A percentile compares a stretch with the other conserved stretches of the same genome.
These are phyloP conservation scores for Claviceps lovelessii DNA, from an alignment of 2,329 filamentous ascomycete species.

Conservation along the genomic window DNA sequence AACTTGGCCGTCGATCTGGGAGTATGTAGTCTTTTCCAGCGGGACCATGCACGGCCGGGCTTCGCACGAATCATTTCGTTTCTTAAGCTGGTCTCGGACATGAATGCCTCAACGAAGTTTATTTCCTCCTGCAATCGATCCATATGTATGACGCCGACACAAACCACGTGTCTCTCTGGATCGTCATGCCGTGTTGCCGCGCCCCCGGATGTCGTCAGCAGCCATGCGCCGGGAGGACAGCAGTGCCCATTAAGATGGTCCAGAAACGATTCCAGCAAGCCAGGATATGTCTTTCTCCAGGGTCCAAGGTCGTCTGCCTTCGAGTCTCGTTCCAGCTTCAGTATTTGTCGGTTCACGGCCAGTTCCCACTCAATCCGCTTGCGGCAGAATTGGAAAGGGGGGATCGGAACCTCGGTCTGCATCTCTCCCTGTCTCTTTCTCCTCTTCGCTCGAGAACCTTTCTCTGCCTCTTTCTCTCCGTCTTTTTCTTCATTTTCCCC, in stretches of 20 bases:
- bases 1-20: neutral
- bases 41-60: neutral
- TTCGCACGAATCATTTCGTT: neutral
- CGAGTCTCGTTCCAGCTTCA: neutral
- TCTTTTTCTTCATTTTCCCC: neutral
- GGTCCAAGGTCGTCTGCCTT: neutral
- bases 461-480: neutral
- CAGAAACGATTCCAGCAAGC: slow-evolving; percentile 2
- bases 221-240: neutral
- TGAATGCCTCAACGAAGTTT: neutral
- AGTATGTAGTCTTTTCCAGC: neutral
- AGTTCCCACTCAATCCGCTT: neutral
- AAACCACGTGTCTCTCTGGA: neutral
- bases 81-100: neutral
- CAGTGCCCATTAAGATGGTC: neutral
- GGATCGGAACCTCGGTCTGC: neutral
- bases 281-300: neutral
- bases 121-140: neutral
- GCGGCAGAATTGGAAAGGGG: neutral
- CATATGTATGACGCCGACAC: neutral
- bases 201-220: neutral
- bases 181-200: neutral
- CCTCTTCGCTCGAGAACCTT: too few relatives aligned
- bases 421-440: neutral
- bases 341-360: neutral